A percentile compares a stretch with the other conserved stretches of the same genome.
Conservation (phyloP, 306 rosid genomes). For the Lathyrus sativus region DNA sequence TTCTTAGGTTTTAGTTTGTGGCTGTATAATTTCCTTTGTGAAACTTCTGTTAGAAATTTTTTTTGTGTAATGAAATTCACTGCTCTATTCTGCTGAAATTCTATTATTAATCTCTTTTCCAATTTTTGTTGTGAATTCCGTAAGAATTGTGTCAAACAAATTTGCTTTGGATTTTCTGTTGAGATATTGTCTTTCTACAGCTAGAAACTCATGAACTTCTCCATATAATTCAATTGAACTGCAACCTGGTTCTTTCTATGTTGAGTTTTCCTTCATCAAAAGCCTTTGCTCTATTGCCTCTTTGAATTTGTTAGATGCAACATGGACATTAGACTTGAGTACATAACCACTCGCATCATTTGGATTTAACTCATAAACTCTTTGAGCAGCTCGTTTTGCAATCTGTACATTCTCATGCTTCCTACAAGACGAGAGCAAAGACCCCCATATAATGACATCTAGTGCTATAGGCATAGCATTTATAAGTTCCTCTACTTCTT, state of each 20-base stretch:
- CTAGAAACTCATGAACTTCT: slow-evolving; percentile 78
- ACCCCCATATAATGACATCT: slow-evolving; percentile 83
- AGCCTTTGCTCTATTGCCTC: slow-evolving; percentile 67
- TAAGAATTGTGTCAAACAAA: too few species aligned
- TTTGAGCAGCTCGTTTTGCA: slow-evolving; percentile 66
- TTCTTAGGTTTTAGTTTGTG: too few species aligned
- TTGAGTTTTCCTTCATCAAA: slow-evolving; percentile 60
- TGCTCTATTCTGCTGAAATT: too few species aligned
- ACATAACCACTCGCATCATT: slow-evolving; percentile 66
- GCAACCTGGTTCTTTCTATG: slow-evolving; percentile 83
- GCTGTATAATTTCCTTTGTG: too few species aligned
- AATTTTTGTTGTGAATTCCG: too few species aligned
- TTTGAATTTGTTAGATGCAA: slow-evolving; percentile 54
- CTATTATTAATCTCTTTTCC: too few species aligned
- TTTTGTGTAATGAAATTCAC: too few species aligned
- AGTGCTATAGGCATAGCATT: slow-evolving; percentile 56
- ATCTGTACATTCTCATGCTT: slow-evolving; percentile 62
- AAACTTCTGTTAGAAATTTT: too few species aligned
- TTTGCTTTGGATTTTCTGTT: too few species aligned
- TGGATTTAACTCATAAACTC: slow-evolving; percentile 60
- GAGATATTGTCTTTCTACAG: too few species aligned
- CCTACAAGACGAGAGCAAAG: slow-evolving; percentile 76
- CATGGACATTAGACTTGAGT: slow-evolving; percentile 71
- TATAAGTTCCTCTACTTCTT: slow-evolving; percentile 78
- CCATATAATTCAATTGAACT: slow-evolving; percentile 81